Evolutionary conservation across 768 basidiomycete species (phyloP).

Genomic region (Trichaptum fuscoviolaceum): DNA sequence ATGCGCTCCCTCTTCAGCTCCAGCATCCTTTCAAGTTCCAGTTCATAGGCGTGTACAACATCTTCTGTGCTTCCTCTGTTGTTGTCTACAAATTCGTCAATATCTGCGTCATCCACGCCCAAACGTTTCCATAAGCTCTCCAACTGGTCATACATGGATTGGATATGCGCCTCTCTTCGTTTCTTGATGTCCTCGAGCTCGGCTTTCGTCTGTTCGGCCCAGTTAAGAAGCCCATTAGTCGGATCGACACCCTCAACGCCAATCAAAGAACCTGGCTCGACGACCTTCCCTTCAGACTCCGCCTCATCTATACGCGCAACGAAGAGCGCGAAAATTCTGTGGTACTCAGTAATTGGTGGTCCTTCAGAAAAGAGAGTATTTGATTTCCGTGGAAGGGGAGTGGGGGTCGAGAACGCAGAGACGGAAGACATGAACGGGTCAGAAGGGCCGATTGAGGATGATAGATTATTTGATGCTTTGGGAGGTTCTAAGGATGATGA

Average conservation of each 20-base stretch:
- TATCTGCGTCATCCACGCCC: conserved; percentile 71
- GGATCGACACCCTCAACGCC: conserved; percentile 79
- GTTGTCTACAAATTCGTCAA: conserved; percentile 87
- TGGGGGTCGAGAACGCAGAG: conserved; percentile 30
- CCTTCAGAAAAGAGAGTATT: conserved; percentile 1
- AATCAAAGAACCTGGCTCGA: conserved; percentile 31
- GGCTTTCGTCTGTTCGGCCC: conserved; percentile 54
- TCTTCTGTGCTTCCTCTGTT: conserved; percentile 77
- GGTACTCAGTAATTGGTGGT: conserved; percentile 40
- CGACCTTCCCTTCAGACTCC: conserved; percentile 41
- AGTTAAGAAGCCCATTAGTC: conserved; percentile 63
- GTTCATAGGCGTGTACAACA: conserved; percentile 77
- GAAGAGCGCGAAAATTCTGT: conserved; percentile 57
- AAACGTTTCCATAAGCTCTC: conserved; percentile 87
- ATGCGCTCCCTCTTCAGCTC: conserved; percentile 85
- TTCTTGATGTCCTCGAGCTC: conserved; percentile 71
- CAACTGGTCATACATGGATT: conserved; percentile 89
- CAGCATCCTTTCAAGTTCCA: conserved; percentile 86
- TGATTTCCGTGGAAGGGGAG: conserved; percentile 8
- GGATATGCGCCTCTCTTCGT: conserved; percentile 76
- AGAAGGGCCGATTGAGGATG: conserved; percentile 12
- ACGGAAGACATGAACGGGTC: conserved; percentile 36
- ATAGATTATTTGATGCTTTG: conserved; percentile 22
- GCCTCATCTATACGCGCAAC: conserved; percentile 57
- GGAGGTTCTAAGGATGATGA: conserved; percentile 28